Evolutionary conservation across 1,284 basidiomycete genomes (phyloP).

Genomic region (Ceratobasidium sp.): DNA sequence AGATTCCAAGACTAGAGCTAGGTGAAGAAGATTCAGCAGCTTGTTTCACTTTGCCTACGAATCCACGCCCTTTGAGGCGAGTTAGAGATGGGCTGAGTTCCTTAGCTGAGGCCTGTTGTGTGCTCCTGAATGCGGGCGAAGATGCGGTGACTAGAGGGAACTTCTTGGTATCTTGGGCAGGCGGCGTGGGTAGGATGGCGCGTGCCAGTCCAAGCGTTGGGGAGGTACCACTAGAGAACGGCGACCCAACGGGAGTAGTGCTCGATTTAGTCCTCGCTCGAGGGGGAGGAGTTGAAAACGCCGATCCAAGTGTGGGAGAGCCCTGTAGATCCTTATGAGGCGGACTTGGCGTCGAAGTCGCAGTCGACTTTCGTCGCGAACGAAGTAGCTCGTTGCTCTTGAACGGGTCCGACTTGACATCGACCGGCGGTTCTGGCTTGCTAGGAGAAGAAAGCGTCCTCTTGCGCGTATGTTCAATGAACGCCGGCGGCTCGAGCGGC

Average conservation of each 20-base stretch:
- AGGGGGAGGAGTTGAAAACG: constrained; percentile 56
- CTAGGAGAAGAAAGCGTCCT: constrained; percentile 29
- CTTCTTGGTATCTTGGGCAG: constrained; percentile 51
- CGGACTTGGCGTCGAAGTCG: constrained; percentile 53
- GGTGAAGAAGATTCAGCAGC: constrained; percentile 57
- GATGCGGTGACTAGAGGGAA: constrained; percentile 57
- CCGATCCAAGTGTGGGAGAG: constrained; percentile 51
- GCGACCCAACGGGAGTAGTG: constrained; percentile 40
- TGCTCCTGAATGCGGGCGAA: constrained; percentile 71
- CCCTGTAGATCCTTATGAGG: constrained; percentile 50
- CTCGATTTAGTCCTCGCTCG: constrained; percentile 53
- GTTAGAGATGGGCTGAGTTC: constrained; percentile 84
- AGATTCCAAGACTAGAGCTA: constrained; percentile 26
- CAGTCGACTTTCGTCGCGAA: constrained; percentile 30
- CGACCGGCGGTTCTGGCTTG: constrained; percentile 2
- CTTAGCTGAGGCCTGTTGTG: constrained; percentile 64
- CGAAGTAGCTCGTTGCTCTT: constrained; percentile 4
- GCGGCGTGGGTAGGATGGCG: constrained; percentile 66
- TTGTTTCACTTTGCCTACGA: constrained; percentile 78
- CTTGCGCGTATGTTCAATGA: constrained; percentile 15
- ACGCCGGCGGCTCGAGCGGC: constrained; percentile 18
- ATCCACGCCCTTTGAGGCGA: constrained; percentile 82
- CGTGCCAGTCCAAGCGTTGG: constrained; percentile 67
- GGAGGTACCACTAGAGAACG: constrained; percentile 50
- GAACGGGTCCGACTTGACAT: constrained; percentile 5